phyloP scores from a whole-genome alignment of 2,329 filamentous ascomycete species.

The Mollisiaceae sp. region DNA sequence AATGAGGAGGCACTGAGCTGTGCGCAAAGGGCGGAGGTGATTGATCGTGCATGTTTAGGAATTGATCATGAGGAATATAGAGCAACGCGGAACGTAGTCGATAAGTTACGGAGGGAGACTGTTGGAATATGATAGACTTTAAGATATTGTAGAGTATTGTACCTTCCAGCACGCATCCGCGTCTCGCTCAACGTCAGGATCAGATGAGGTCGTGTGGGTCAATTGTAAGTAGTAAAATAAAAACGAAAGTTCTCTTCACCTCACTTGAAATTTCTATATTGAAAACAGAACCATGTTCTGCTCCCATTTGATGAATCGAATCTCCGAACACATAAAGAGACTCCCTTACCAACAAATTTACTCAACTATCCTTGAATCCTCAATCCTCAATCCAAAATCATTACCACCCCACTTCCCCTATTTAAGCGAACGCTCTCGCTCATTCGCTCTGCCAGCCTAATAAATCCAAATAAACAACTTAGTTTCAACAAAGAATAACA shows the following conservation, averaged over 20 bases:
- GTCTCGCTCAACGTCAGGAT: too few relatives aligned
- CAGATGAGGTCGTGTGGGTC: too few relatives aligned
- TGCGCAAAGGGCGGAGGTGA: neutral
- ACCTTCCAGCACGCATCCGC: neutral
- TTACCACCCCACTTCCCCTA: neutral
- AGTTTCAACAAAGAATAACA: neutral
- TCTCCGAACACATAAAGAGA: too few relatives aligned
- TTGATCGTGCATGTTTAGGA: conserved; percentile 3
- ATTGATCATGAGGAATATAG: neutral
- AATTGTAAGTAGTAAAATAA: too few relatives aligned
- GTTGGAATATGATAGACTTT: too few relatives aligned
- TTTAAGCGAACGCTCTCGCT: neutral
- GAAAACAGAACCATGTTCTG: neutral
- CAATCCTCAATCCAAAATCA: neutral
- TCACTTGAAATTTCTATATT: neutral
- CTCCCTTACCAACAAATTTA: neutral
- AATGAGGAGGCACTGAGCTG: neutral
- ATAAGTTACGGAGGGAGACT: neutral
- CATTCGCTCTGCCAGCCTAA: neutral
- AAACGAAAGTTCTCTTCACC: neutral
- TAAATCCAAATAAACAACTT: neutral
- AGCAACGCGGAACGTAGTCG: neutral
- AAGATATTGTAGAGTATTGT: neutral
- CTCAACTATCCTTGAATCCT: neutral
- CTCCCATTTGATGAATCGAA: neutral